Evolutionary conservation across 192 early-diverging fungal species (phyloP), one percentile per base, ranked within the genome.

Genomic region (Diversispora epigaea): DNA sequence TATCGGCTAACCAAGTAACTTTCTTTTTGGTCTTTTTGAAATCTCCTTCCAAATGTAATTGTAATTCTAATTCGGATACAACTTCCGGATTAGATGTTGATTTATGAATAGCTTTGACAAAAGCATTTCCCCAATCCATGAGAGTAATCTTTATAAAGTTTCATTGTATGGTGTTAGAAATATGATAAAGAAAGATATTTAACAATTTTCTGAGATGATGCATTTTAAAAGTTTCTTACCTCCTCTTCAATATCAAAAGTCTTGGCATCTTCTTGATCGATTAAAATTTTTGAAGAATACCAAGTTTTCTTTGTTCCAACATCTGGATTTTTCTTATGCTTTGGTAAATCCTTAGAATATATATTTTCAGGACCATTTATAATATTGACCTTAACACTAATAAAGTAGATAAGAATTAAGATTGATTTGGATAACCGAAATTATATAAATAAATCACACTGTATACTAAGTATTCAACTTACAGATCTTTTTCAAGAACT

Each of bases 111-210:
- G 83, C 79, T 69, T 91, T 85, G 71, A 99, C 90, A 79, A 98
- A 86, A 9, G 92, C 95, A 81, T 99, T 99, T 54, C 98, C 98
- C 98, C 98, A 99, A 86, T 98, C 96, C 96, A 99, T 98, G 70
- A 99, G 83, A 45, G 98, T 99, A 25, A 96, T 77, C 85, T 87
- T 69, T 43, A 22, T 12, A 7, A n/a, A 46, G 21, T 22, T 4
- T 11, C 1, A 73, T 6, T 62, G 22, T 19, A 57, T 62, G 46
- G 6, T 63, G 14, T 69, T 55, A 41, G 3, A 54, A 54, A 14
- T 17, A 54, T 12, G 0, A 4, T 54, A 17, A 54, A 54, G n/a
- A 32, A 32, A 32, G 25, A 32, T 32, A 32, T 32, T 32, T 32
- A 2, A 2, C 0, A 32, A 32, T 32, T 32, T 32, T 32, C 25